Base-by-base conservation (phyloP, 1,284 basidiomycete species). In the Puccinia polysora region DNA sequence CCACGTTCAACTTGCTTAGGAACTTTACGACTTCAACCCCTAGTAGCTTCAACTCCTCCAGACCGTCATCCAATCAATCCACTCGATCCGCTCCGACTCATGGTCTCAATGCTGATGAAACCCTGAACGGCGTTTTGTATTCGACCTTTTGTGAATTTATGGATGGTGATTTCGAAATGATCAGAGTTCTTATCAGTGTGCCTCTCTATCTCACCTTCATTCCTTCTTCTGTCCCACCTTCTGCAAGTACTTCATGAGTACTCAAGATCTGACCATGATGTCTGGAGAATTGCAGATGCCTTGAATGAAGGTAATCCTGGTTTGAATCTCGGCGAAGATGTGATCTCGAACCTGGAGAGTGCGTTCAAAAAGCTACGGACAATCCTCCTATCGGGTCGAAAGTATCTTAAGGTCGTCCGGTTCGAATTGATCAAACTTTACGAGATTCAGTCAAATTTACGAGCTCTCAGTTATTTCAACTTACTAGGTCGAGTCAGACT, bases 91-190 rank as follows among this genome's bases (percentile, higher is more conserved):
- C 18, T 8, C 12, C 18, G 15, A 10, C 15, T n/a, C 23, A 36
- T 4, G 36, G 18, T 5, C 25, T 58, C 40, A 65, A 49, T 47
- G 69, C 73, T 0, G 77, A 78, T 32, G 77, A 78, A 49, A 77
- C 77, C 8, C 75, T 80, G 10, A 79, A 79, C 36, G 74, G 76
- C n/a, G 79, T 80, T 0, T 74, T 80, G 28, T 77, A 78, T 67
- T 75, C 76, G 25, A 77, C 79, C 23, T 79, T 79, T 55, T 76
- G 77, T 67, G 79, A 80, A 43, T 79, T 79, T 58, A 75, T 80
- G 71, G 79, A 79, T 38, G 79, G 79, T 28, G 79, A 80, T 71
- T 80, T 80, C 69, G 75, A 77, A 65, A 77, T 77, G 76, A 76
- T 78, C 36, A 43, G 77, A 30, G 76, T 77, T 25, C 60, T 80